Evolutionary conservation across 2,329 filamentous ascomycete species (phyloP), one percentile per base, ranked within the genome.

Genomic region (Beauveria varroae): DNA sequence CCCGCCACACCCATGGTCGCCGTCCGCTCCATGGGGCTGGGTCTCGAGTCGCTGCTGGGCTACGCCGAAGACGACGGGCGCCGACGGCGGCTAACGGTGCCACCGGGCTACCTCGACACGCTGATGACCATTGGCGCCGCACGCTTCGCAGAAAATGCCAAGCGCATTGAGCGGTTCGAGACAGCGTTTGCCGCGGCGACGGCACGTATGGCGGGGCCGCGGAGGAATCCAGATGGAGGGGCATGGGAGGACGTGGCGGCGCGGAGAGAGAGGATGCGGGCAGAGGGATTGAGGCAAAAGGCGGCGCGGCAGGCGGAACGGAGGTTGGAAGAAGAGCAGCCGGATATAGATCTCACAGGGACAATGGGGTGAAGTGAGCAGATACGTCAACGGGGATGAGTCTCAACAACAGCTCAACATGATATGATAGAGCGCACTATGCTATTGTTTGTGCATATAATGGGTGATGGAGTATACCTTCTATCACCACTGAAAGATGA

Each of bases 11-110:
- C 91, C 2, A 89, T 96, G 72, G 90, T 97, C 3, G 93, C 89
- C 3, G 85, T 98, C 37, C 86, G 93, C 20, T 93, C 90, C 5
- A 89, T 90, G 73, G 93, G 93, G 0, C 79, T 97, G 1, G 83
- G 85, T 1, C 85, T 97, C 64, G 91, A 96, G 74, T 90, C 89
- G 1, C 81, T 97, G 28, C 81, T 98, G 37, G 93, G 91, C 1
- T 72, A 81, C 22, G 64, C 77, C 57, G 63, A 65, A 3, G 34
- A 70, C 8, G 71, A 76, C 5, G 77, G 81, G 16, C 63, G 65
- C 4, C 69, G 73, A 14, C 70, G 70, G 49, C 71, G 74, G 51
- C 74, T 88, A 16, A 51, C 53, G 24, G 89, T 96, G 1, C 78
- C 85, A 1, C 80, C 86, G 40, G 76, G 77, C 9, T 92, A 95